These are phyloP conservation scores for Thalassiosira ordinaria DNA, from an alignment of 352 stramenopile genomes.

Conservation along the genomic window DNA sequence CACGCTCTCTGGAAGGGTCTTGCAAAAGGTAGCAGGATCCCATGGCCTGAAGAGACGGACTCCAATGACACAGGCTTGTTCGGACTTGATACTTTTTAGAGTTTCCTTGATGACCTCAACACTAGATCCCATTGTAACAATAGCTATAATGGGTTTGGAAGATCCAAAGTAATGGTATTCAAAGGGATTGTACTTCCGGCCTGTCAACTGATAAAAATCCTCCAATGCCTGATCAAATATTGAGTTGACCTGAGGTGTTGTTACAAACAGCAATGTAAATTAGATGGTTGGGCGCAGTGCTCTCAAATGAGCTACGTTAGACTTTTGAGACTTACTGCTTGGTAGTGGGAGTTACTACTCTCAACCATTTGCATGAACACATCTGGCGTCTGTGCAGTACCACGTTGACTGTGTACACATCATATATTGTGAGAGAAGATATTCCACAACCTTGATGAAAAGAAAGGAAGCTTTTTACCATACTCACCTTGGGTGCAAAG, in stretches of 20 bases:
- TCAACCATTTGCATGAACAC: conserved; percentile 93
- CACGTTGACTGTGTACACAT: conserved; percentile 80
- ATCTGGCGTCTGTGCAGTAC: conserved; percentile 85
- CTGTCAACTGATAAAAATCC: conserved; percentile 87
- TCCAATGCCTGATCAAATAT: conserved; percentile 87
- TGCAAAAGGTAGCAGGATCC: conserved; percentile 87
- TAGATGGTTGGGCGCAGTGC: conserved; percentile 64
- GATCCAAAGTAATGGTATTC: conserved; percentile 90
- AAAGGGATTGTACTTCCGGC: conserved; percentile 88
- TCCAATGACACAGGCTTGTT: conserved; percentile 89
- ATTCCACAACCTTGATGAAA: no score
- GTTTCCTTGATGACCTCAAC: conserved; percentile 90
- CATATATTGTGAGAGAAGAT: no score
- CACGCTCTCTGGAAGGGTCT: conserved; percentile 84
- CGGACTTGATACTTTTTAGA: conserved; percentile 88
- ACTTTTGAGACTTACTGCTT: conserved; percentile 45
- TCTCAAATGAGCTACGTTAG: no score
- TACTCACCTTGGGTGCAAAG: conserved; percentile 71
- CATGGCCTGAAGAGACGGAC: conserved; percentile 92
- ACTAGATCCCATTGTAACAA: conserved; percentile 91
- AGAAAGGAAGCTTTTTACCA: background rate
- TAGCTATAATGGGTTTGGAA: conserved; percentile 87
- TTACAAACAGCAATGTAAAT: background rate
- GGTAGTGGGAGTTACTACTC: conserved; percentile 89
- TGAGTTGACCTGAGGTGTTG: conserved; percentile 25